Base-by-base conservation (phyloP, 2,329 filamentous ascomycete genomes). In the Didymella pinodella region DNA sequence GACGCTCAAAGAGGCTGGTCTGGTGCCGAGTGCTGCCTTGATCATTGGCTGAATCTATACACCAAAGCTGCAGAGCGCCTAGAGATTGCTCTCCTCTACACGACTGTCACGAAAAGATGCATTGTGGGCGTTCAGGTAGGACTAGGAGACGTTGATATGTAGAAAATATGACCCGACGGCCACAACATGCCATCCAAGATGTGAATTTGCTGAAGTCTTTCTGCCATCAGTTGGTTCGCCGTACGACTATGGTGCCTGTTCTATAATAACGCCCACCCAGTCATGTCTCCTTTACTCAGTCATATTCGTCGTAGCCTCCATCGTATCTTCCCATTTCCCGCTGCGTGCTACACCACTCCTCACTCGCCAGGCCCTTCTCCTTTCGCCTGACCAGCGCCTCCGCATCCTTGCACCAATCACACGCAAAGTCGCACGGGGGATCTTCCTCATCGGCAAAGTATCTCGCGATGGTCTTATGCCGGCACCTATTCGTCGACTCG, bases 11-110 rank as follows among this genome's bases (percentile, higher is more conserved):
- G 95, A 99, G 78, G 90, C 94, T 16, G 94, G 93, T 0, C 80
- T 97, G 61, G 88, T 94, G 3, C 95, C 95, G 6, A 97, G 92
- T 62, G 93, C 93, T n/a, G 93, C 92, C 46, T 81, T 99, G 67
- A 88, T 96, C 69, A 87, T 96, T 54, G 79, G 81, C 71, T 73
- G 51, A 45, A 32, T 25, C 29, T n/a, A 36, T 36, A 36, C 25
- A 14, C 32, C 26, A 29, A 22, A 10, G 52, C 28, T 36, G 45
- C 32, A 22, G 28, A 16, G 10, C 4, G 31, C 31, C 22, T 22
- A 47, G 3, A 18, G 11, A n/a, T 12, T 22, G 16, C 45, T 28
- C 10, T 25, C 25, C 26, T 31, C n/a, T 20, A 26, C 16, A 47
- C 18, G 40, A 44, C 26, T 43, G 50, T 52, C 12, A 59, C 50